These are phyloP conservation scores for Epichloe gansuensis DNA, from an alignment of 2,329 filamentous ascomycete species.

Conservation along the genomic window DNA sequence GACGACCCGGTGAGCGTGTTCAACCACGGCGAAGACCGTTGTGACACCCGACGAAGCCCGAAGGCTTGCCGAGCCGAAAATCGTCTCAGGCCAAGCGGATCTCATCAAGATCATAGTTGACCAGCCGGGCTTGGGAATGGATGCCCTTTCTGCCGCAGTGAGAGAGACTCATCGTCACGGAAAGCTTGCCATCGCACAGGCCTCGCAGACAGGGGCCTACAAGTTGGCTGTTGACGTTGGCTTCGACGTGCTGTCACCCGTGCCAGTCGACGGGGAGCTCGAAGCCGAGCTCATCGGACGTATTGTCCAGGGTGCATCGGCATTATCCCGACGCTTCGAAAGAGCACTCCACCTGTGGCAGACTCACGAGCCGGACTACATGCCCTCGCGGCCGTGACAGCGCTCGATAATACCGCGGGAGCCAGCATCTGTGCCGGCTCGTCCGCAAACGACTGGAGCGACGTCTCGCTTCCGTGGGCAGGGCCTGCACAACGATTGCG, in stretches of 20 bases:
- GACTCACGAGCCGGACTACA: not conserved
- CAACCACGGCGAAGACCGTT: conserved; percentile 1
- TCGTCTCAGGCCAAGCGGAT: conserved; percentile 8
- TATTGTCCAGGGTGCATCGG: conserved; percentile 8
- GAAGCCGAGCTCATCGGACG: conserved; percentile 9
- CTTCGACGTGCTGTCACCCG: conserved; percentile 18
- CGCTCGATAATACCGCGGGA: conserved; percentile 13
- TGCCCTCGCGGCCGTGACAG: conserved; percentile 14
- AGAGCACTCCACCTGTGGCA: conserved; percentile 8
- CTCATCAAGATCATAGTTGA: conserved; percentile 17
- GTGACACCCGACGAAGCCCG: conserved; percentile 1
- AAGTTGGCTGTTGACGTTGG: conserved; percentile 14
- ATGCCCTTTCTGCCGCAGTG: conserved; percentile 13
- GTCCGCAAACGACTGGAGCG: conserved; percentile 12
- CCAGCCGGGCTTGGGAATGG: conserved; percentile 11
- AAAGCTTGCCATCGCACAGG: conserved; percentile 16
- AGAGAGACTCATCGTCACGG: conserved; percentile 12
- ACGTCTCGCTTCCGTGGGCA: conserved; percentile 6
- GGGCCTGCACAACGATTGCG: conserved; percentile 14
- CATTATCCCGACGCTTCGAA: conserved; percentile 17
- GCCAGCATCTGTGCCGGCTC: conserved; percentile 20
- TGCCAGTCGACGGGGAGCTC: conserved; percentile 15
- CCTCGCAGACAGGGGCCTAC: conserved; percentile 14
- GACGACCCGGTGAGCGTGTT: not conserved
- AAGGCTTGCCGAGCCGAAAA: not conserved